Conservation (phyloP, 2,329 filamentous ascomycete genomes). For the Phyllosticta capitalensis region DNA sequence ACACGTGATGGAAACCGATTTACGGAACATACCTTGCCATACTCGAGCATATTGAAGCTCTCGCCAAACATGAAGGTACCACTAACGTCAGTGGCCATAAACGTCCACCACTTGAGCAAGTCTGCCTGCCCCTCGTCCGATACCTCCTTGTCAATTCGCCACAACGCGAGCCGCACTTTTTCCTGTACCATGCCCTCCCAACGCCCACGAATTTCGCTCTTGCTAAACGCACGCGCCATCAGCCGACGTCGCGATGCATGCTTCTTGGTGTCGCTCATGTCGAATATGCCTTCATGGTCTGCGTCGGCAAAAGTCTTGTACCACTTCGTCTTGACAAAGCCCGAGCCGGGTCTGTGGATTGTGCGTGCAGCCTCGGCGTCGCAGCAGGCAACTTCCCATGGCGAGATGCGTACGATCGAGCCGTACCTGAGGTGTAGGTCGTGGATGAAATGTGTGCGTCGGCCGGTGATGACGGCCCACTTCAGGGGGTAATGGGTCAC, state of each 20-base stretch:
- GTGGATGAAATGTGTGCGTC: constrained; percentile 31
- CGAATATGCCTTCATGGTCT: constrained; percentile 22
- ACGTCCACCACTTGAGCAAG: constrained; percentile 45
- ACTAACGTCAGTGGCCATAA: constrained; percentile 47
- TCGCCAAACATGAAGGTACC: constrained; percentile 47
- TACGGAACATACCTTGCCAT: constrained; percentile 34
- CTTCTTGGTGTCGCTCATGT: constrained; percentile 26
- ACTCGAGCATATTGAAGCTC: constrained; percentile 45
- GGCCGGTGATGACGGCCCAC: constrained; percentile 27
- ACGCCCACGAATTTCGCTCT: constrained; percentile 24
- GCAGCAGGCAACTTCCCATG: constrained; percentile 4
- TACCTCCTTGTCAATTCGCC: constrained; percentile 38
- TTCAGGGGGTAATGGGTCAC: constrained; percentile 29
- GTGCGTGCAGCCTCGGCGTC: constrained; percentile 16
- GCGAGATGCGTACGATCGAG: constrained; percentile 8
- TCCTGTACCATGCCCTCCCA: constrained; percentile 30
- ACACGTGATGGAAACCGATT: background rate
- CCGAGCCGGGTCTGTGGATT: constrained; percentile 23
- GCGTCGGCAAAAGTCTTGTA: background rate
- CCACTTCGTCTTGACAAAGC: constrained; percentile 12
- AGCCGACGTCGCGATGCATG: constrained; percentile 28
- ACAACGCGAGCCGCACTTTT: constrained; percentile 32
- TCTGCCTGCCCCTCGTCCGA: constrained; percentile 31
- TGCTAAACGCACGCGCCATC: constrained; percentile 29
- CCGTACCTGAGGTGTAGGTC: constrained; percentile 7